Conservation (phyloP, 1,284 basidiomycete genomes). For the Cryptococcus sp. region DNA sequence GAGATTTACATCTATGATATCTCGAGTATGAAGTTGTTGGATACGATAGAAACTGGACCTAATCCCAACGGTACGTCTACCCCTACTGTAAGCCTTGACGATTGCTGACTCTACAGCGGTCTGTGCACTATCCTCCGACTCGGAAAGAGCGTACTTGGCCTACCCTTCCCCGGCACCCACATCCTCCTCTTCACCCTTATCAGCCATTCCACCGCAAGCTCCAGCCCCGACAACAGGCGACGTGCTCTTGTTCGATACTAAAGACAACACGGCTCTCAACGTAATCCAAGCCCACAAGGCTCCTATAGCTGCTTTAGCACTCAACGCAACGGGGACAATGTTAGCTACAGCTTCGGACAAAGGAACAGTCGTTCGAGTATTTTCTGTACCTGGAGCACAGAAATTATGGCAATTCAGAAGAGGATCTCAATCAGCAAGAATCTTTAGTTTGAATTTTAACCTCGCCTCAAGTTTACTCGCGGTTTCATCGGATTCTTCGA, state of each 20-base stretch:
- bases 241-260: conserved; percentile 88
- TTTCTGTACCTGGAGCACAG: conserved; percentile 83
- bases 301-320: conserved; percentile 78
- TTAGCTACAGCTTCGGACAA: conserved; percentile 94
- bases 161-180: conserved; percentile 93
- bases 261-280: conserved; percentile 84
- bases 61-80: conserved; percentile 76
- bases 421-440: conserved; percentile 78
- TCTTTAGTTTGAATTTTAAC: conserved; percentile 92
- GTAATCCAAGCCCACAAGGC: conserved; percentile 97
- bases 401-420: conserved; percentile 92
- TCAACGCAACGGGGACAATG: conserved; percentile 83
- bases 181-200: conserved; percentile 56
- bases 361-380: conserved; percentile 95
- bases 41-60: conserved; percentile 94
- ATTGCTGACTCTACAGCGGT: conserved; percentile 60
- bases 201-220: conserved; percentile 49
- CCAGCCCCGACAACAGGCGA: conserved; percentile 64
- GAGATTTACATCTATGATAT: conserved; percentile 99
- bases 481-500: conserved; percentile 88
- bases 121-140: conserved; percentile 88
- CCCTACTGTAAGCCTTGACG: neutral
- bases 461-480: conserved; percentile 75
- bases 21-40: conserved; percentile 93
- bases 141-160: conserved; percentile 91